Base-by-base conservation (phyloP, 768 basidiomycete genomes). In the Leucosporidium scottii region DNA sequence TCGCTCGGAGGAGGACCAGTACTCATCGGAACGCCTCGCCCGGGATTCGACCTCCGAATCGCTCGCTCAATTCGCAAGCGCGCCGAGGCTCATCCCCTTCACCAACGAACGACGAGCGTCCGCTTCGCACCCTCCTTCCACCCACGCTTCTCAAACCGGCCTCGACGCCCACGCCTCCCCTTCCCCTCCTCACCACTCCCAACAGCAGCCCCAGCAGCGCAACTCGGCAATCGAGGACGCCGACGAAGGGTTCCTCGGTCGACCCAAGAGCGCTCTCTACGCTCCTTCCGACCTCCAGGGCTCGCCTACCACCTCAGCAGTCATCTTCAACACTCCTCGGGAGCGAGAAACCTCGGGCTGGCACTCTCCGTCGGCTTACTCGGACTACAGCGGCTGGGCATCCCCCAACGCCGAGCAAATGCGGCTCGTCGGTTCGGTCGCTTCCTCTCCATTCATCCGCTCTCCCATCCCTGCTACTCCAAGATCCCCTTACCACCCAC, bases 41-140 rank as follows among this genome's bases (percentile, higher is more conserved):
- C 62, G 62, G n/a, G 58, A 66, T 44, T 65, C 71, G 25, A 44
- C 70, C 30, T 25, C 25, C 28, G 68, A 63, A 1, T 65, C 65
- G 21, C 62, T 58, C 44, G 59, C 70, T 44, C 39, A 44, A 13
- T 44, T 44, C 39, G 39, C 39, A 8, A 44, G 39, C 20, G 54
- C 63, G 8, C 66, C 73, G 0, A 70, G 73, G 4, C 61, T 75
- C 28, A 68, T 69, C 44, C 51, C 70, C 6, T 75, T 75, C 62
- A 63, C 65, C 5, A 51, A 59, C 53, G 39, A 44, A 44, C 39
- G 39, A 44, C 39, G 39, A 44, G 39, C 39, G 8, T 8, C 8
- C 15, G 39, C 39, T 44, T 44, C 39, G 8, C 39, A 44, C 39
- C 39, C 39, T 44, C 39, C 39, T 44, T 44, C 39, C 13, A 13